These are phyloP conservation scores for Sicyos edulis DNA, from an alignment of 306 rosid genomes.

Conservation along the genomic window DNA sequence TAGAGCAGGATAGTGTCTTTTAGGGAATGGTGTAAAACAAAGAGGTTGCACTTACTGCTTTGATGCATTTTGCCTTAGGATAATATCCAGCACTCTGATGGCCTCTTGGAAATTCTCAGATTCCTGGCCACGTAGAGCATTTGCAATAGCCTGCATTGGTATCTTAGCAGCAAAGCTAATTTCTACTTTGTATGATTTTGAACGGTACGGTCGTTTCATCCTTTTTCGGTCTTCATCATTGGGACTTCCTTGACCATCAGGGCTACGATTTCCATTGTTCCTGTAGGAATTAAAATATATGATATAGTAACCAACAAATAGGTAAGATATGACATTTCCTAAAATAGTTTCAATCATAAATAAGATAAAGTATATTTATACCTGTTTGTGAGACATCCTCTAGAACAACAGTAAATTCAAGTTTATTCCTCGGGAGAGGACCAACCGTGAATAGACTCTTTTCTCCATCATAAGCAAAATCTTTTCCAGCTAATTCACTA, in stretches of 20 bases:
- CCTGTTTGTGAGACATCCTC: slow-evolving; percentile 66
- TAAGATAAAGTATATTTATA: slow-evolving; percentile 28
- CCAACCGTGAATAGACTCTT: slow-evolving; percentile 85
- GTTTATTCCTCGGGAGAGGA: slow-evolving; percentile 70
- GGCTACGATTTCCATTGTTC: slow-evolving; percentile 53
- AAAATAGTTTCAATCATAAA: background rate
- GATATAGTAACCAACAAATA: background rate
- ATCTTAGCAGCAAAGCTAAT: slow-evolving; percentile 75
- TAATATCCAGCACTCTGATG: slow-evolving; percentile 72
- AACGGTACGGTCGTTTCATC: slow-evolving; percentile 44
- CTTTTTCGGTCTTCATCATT: slow-evolving; percentile 70
- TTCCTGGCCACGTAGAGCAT: slow-evolving; percentile 76
- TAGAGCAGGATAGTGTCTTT: background rate
- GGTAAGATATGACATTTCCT: background rate
- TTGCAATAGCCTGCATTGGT: slow-evolving; percentile 69
- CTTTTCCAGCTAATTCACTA: slow-evolving; percentile 64
- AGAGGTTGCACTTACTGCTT: slow-evolving; percentile 54
- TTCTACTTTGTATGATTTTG: slow-evolving; percentile 68
- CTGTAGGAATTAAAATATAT: slow-evolving; percentile 25
- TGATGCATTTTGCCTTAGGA: slow-evolving; percentile 84
- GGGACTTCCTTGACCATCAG: slow-evolving; percentile 49
- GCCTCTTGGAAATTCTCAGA: slow-evolving; percentile 84
- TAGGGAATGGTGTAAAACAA: background rate
- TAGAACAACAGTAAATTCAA: slow-evolving; percentile 70
- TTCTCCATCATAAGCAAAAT: slow-evolving; percentile 89